Conservation (phyloP, 1,284 basidiomycete species). For the Volvariella volvacea region DNA sequence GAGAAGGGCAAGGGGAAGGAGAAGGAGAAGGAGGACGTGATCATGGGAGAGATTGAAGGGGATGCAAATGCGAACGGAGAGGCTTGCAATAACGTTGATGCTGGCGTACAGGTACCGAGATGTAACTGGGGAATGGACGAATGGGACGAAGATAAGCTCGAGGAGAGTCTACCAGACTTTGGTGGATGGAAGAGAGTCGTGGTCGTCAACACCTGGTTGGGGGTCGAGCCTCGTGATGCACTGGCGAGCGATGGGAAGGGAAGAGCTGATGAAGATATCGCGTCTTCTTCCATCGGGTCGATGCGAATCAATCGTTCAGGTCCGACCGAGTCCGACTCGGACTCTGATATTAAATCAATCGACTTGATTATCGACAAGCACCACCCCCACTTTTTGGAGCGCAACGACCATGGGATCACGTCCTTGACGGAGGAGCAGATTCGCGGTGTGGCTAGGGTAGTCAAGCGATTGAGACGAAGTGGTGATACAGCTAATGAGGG, state of each 20-base stretch:
- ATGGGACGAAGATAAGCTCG: background rate
- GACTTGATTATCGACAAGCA: background rate
- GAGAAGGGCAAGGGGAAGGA: conserved; percentile 7
- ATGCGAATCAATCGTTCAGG: too few species aligned
- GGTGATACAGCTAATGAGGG: too few species aligned
- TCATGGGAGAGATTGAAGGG: conserved; percentile 10
- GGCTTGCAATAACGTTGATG: conserved; percentile 1
- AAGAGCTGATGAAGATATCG: too few species aligned
- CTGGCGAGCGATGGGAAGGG: background rate
- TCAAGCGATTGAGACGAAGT: background rate
- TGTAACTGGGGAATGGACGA: too few species aligned
- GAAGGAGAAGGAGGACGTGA: conserved; percentile 12
- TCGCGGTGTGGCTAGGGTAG: background rate
- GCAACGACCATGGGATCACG: background rate
- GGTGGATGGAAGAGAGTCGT: background rate
- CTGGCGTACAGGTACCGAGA: background rate
- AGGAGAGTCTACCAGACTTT: background rate
- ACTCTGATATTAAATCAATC: background rate
- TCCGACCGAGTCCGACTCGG: too few species aligned
- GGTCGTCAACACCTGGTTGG: background rate
- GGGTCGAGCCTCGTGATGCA: background rate
- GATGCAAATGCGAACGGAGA: background rate
- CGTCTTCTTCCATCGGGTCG: too few species aligned
- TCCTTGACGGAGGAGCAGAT: background rate
- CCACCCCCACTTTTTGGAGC: background rate